Evolutionary conservation across 352 stramenopile species (phyloP), one percentile per base, ranked within the genome.

Genomic region (Globisporangium sylvaticum): DNA sequence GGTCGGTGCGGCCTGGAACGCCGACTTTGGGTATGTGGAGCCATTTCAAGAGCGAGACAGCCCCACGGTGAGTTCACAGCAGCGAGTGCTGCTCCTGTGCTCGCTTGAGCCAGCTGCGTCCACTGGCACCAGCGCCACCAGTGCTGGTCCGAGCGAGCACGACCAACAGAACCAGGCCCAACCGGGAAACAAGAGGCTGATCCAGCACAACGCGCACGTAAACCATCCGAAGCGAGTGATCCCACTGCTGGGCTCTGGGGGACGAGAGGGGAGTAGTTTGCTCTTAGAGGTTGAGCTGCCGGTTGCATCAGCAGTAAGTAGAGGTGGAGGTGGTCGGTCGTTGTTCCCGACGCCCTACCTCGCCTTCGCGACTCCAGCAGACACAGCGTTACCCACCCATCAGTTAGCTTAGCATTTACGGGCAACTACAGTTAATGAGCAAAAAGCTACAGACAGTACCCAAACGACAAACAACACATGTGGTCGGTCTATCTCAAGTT

Each of bases 271-370:
- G n/a, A 18, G 7, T 14, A 12, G 25, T 8, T 34, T 50, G 25
- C 52, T 64, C 14, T 46, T 27, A 39, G 64, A 64, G 25, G 4
- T 58, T 3, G 64, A 42, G 22, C 64, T 69, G 6, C 31, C 56
- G 12, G 56, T 37, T 0, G 18, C 22, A 14, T 9, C 34, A 34
- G 20, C 5, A 18, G 10, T 29, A n/a, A n/a, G 18, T 25, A 9
- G 10, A 15, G 9, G 6, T 22, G 10, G 39, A n/a, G 20, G 8
- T 18, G 1, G 24, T n/a, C 20, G 18, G n/a, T 25, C 22, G 42
- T 69, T 24, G 18, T 48, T 69, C 1, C 15, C 25, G 10, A 44
- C 64, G 24, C 64, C 64, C 18, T 54, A 27, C 18, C 56, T 69
- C 55, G 32, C 24, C 22, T 18, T 66, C n/a, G 57, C 22, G 39